A percentile compares a stretch with the other conserved stretches of the same genome.
These are phyloP conservation scores for Phaeosphaeria sp. DNA, from an alignment of 2,329 filamentous ascomycete genomes.

Conservation along the genomic window DNA sequence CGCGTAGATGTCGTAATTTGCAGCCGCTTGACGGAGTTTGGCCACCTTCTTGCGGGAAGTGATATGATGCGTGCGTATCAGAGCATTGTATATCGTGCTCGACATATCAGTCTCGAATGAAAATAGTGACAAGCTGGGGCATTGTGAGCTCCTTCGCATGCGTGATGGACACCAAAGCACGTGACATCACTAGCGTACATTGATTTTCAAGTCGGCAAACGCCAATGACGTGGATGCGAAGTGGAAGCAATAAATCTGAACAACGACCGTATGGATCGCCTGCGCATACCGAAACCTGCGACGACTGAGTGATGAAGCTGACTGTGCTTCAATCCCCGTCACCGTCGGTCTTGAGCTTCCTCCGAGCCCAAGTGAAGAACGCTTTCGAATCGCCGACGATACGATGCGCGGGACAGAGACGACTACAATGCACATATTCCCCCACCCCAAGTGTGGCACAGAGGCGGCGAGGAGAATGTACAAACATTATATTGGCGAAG, in stretches of 20 bases:
- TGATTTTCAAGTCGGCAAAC: conserved; percentile 20
- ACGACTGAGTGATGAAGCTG: conserved; percentile 47
- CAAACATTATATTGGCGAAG: background rate
- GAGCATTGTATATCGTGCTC: conserved; percentile 57
- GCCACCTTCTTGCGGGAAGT: conserved; percentile 78
- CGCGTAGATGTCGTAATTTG: conserved; percentile 66
- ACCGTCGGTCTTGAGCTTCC: conserved; percentile 46
- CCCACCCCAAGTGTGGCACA: conserved; percentile 8
- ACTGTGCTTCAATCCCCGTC: conserved; percentile 45
- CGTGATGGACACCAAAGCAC: conserved; percentile 19
- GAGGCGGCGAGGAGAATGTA: conserved; percentile 5
- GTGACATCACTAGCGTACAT: conserved; percentile 39
- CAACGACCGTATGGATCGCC: conserved; percentile 39
- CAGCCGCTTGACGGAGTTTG: conserved; percentile 69
- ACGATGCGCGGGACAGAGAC: conserved; percentile 29
- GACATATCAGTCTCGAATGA: conserved; percentile 23
- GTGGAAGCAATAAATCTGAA: conserved; percentile 13
- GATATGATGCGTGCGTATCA: conserved; percentile 82
- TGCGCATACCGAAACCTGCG: conserved; percentile 19
- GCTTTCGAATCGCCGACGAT: conserved; percentile 35
- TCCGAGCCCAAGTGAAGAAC: conserved; percentile 42
- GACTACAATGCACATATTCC: conserved; percentile 23
- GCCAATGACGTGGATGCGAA: conserved; percentile 19
- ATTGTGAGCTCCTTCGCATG: background rate
- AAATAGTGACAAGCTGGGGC: background rate